Evolutionary conservation across 768 basidiomycete species (phyloP), one percentile per base, ranked within the genome.

Genomic region (Lactifluus subvellereus): DNA sequence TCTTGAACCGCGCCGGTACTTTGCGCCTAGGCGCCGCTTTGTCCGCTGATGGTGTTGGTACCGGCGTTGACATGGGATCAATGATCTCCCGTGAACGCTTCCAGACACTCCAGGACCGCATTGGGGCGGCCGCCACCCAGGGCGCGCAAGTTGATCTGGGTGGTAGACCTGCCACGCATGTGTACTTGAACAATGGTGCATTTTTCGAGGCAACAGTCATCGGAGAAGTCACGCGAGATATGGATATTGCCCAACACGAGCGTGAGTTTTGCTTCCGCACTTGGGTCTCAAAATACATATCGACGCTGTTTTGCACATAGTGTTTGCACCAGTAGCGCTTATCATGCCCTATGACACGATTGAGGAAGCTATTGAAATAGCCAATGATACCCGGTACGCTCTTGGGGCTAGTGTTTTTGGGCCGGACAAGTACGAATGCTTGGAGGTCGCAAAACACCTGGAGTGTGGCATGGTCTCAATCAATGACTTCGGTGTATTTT

Each of bases 381-480:
- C 96, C 0, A 99, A 98, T 71, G 81, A 82, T 20, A 95, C 94
- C 0, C 80, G 82, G 22, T 98, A 90, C 72, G 95, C 91, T 13
- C 85, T 99, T 33, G 96, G 95, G 20, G 94, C 95, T 2, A 91
- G 91, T 59, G 92, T 99, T 20, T 99, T 95, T 71, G 97, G 97
- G 9, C 88, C 88, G 10, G 84, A 91, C 71, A 88, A 89, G 72
- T 80, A 82, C 45, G 77, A 88, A 48, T 94, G 92, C 70, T 68
- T 91, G 57, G 78, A 87, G 53, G 88, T 98, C 22, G 94, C 94
- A 33, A 85, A 85, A 67, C 77, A 79, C 53, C 77, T 99, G 55
- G 85, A 96, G 57, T 95, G 93, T 69, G 96, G 96, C 51, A 98
- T 99, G 97, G 96, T 98, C 3, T 87, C 94, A 20, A 80, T 97